Percentiles rank a stretch among this genome's conserved stretches.
Evolutionary conservation across 1,284 basidiomycete genomes (phyloP).

Genomic region (Afroboletus lepidellus): DNA sequence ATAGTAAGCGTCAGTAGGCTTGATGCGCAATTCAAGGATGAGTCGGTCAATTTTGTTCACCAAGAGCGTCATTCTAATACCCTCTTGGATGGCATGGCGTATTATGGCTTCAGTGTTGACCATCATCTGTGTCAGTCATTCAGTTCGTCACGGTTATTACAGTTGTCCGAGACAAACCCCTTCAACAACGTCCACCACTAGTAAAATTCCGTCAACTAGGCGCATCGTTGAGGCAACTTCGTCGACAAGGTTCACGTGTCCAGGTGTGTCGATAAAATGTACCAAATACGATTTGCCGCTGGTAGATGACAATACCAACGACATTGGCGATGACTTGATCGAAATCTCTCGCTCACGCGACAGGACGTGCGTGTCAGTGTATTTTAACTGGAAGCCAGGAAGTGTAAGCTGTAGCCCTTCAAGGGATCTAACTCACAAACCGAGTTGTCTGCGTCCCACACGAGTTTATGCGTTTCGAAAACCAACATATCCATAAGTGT

Average conservation of each 20-base stretch:
- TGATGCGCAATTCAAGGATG: constrained; percentile 94
- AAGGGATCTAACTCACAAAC: constrained; percentile 46
- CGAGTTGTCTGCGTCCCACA: constrained; percentile 87
- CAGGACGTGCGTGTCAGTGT: constrained; percentile 93
- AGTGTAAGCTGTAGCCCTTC: constrained; percentile 17
- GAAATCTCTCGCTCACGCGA: constrained; percentile 90
- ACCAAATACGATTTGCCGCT: constrained; percentile 90
- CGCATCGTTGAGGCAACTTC: constrained; percentile 90
- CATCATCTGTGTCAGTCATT: constrained; percentile 65
- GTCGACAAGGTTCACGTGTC: constrained; percentile 97
- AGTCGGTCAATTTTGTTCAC: constrained; percentile 98
- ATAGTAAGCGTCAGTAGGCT: constrained; percentile 95
- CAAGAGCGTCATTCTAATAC: constrained; percentile 88
- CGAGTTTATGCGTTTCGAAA: constrained; percentile 93
- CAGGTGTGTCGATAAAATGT: constrained; percentile 96
- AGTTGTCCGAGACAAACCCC: constrained; percentile 57
- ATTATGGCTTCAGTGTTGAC: constrained; percentile 85
- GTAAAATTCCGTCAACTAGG: constrained; percentile 88
- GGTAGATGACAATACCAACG: constrained; percentile 85
- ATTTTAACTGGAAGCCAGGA: constrained; percentile 60
- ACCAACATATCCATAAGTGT: constrained; percentile 96
- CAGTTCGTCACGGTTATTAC: constrained; percentile 7
- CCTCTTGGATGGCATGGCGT: constrained; percentile 85
- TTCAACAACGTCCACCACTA: constrained; percentile 96
- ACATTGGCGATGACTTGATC: constrained; percentile 96